Conservation (phyloP, 2,329 filamentous ascomycete genomes). For the Sporothrix variecibatus region DNA sequence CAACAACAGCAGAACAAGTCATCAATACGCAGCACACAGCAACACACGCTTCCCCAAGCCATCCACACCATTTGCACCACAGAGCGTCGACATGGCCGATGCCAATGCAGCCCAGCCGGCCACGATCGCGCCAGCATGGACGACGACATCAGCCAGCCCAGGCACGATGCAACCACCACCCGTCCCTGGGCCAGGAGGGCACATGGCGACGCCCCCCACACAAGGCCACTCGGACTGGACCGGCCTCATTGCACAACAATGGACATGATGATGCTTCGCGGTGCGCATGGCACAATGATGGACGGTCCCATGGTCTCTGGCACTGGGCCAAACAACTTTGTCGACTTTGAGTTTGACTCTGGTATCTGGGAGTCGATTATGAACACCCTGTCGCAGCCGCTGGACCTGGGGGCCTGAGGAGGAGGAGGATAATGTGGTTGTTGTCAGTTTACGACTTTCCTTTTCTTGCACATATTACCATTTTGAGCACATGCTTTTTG, state of each 20-base stretch:
- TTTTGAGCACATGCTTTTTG: neutral
- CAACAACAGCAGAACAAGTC: neutral
- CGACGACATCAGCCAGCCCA: neutral
- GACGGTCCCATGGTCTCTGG: neutral
- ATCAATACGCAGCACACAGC: neutral
- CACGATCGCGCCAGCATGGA: neutral
- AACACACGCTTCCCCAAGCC: neutral
- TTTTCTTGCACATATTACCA: neutral
- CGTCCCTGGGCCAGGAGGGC: neutral
- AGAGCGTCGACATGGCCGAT: conserved; percentile 11
- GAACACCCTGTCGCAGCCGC: conserved; percentile 23
- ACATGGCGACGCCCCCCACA: neutral
- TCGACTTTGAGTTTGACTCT: conserved; percentile 22
- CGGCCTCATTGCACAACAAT: neutral
- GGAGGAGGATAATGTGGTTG: neutral
- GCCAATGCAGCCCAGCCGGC: neutral
- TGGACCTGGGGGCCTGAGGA: conserved; percentile 14
- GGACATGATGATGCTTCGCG: neutral
- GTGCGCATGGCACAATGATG: neutral
- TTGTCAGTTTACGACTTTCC: neutral
- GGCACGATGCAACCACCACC: conserved; percentile 14
- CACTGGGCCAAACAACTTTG: neutral
- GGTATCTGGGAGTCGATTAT: conserved; percentile 25
- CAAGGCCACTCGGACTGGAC: conserved; percentile 10
- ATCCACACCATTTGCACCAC: conserved; percentile 7